Evolutionary conservation across 371 early-diverging fungal species (phyloP).

Genomic region (Mortierella sp.): DNA sequence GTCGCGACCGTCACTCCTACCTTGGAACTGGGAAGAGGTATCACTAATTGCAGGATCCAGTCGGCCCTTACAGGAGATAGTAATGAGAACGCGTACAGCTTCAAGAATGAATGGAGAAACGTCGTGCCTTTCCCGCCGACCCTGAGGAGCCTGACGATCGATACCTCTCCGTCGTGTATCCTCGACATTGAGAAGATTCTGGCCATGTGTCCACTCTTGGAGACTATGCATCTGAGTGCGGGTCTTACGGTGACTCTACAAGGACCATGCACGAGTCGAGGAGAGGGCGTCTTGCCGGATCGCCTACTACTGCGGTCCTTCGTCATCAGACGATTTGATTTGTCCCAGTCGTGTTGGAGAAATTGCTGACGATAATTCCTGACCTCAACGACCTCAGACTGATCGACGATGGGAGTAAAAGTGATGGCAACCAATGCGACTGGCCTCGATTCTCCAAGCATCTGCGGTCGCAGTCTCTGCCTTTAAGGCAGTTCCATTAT

Average conservation of each 20-base stretch:
- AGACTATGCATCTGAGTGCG: background rate
- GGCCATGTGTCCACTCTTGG: background rate
- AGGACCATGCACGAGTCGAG: background rate
- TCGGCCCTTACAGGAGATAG: too few relatives aligned
- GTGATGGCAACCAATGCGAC: background rate
- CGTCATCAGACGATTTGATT: background rate
- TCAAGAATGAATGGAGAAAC: too few relatives aligned
- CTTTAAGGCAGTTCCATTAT: background rate
- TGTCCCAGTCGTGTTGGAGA: background rate
- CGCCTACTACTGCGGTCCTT: background rate
- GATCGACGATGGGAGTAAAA: background rate
- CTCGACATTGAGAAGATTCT: background rate
- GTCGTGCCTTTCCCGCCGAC: background rate
- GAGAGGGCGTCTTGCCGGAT: background rate
- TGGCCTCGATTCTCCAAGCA: background rate
- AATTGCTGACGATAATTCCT: background rate
- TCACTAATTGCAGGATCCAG: too few relatives aligned
- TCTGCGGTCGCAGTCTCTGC: background rate
- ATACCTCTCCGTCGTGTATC: background rate
- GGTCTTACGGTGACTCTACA: background rate
- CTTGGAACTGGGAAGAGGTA: too few relatives aligned
- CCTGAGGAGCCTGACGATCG: background rate
- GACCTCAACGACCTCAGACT: background rate
- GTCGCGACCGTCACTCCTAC: too few relatives aligned
- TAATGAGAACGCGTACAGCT: too few relatives aligned